Conservation (phyloP, 129 eudicot genomes). For the Cynara cardunculus region DNA sequence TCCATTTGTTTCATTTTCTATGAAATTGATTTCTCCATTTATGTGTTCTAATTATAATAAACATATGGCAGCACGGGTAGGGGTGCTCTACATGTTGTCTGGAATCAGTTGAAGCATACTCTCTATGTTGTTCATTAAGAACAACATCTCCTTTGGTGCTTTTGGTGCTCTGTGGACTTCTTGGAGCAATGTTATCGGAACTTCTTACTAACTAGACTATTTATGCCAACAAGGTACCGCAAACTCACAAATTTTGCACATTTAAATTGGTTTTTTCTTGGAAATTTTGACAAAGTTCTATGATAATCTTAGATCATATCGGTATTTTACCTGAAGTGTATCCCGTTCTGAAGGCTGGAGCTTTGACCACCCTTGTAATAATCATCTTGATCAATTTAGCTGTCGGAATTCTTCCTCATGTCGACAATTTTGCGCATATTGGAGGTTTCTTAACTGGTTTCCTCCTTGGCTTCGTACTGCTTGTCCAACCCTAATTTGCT, state of each 20-base stretch:
- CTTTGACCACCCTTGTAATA: constrained; percentile 61
- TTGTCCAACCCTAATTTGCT: constrained; percentile 71
- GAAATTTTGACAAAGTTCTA: background rate
- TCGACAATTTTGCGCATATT: constrained; percentile 85
- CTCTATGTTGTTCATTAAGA: constrained; percentile 70
- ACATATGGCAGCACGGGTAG: constrained; percentile 72
- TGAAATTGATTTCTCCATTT: background rate
- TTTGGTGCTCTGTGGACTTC: constrained; percentile 97
- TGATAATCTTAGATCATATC: background rate
- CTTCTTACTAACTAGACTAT: constrained; percentile 90
- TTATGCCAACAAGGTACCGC: constrained; percentile 78
- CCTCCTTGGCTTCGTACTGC: constrained; percentile 72
- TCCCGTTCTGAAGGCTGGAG: constrained; percentile 56
- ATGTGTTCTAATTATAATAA: background rate
- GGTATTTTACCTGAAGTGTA: background rate
- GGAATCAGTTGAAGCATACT: constrained; percentile 94
- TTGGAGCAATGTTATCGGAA: constrained; percentile 96
- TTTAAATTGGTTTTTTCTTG: background rate
- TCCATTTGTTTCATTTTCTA: background rate
- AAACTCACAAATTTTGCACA: background rate
- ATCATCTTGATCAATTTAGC: constrained; percentile 78
- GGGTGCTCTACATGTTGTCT: constrained; percentile 63
- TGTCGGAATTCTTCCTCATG: constrained; percentile 86
- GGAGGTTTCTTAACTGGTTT: constrained; percentile 86
- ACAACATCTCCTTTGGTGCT: constrained; percentile 88